Percentiles rank a stretch among this genome's conserved stretches.
Evolutionary conservation across 2,329 filamentous ascomycete species (phyloP).

Genomic region (Ophiostoma australiae): DNA sequence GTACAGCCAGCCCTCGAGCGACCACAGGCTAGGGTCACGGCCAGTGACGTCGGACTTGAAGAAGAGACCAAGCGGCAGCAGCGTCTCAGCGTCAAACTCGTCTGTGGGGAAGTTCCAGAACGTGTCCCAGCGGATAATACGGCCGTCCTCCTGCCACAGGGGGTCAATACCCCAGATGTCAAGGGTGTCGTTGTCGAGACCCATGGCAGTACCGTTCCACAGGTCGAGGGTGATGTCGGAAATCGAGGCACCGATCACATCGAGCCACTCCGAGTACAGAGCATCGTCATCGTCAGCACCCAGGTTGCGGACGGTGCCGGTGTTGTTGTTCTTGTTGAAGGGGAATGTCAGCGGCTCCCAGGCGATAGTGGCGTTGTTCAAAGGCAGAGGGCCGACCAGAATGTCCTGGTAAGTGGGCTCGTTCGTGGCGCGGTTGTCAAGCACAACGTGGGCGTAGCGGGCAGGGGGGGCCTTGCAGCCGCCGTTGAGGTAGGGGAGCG

Average conservation of each 20-base stretch:
- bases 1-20: constrained; percentile 49
- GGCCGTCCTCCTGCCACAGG: constrained; percentile 39
- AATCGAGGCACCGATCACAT: constrained; percentile 33
- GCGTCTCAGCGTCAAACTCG: constrained; percentile 40
- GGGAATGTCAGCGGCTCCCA: constrained; percentile 41
- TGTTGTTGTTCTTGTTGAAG: constrained; percentile 39
- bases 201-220: constrained; percentile 38
- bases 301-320: constrained; percentile 40
- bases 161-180: constrained; percentile 42
- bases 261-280: constrained; percentile 36
- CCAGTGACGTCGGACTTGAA: constrained; percentile 47
- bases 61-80: constrained; percentile 44
- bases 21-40: constrained; percentile 48
- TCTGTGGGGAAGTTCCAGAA: constrained; percentile 40
- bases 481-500: constrained; percentile 42
- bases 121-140: constrained; percentile 44
- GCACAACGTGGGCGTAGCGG: constrained; percentile 42
- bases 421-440: constrained; percentile 40
- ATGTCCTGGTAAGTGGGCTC: constrained; percentile 42
- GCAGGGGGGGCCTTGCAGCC: constrained; percentile 32
- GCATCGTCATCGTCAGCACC: constrained; percentile 35
- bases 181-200: constrained; percentile 41
- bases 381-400: constrained; percentile 46
- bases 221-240: constrained; percentile 44
- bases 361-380: constrained; percentile 37